A percentile compares a stretch with the other conserved stretches of the same genome.
Conservation (phyloP, 345 rosid genomes). For the Abelmoschus esculentus region DNA sequence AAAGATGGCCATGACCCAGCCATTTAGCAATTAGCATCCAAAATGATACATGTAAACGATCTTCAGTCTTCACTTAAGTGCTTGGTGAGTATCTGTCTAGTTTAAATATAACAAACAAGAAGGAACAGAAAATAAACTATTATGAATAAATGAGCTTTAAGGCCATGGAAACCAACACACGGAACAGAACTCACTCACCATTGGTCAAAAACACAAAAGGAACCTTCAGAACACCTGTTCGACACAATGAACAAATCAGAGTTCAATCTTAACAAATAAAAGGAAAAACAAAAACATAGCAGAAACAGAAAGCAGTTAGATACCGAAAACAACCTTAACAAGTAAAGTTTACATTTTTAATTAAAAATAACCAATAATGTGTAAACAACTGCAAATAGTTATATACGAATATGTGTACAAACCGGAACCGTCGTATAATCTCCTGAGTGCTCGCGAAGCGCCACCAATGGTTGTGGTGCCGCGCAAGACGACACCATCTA, state of each 20-base stretch:
- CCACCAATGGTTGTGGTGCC: slow-evolving; percentile 69
- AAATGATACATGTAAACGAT: not conserved
- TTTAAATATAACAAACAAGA: not conserved
- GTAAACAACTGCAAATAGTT: not conserved
- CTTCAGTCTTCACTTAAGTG: too few relatives aligned
- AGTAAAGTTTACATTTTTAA: not conserved
- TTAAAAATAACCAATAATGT: not conserved
- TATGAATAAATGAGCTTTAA: not conserved
- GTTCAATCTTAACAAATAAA: not conserved
- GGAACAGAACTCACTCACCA: slow-evolving; percentile 43
- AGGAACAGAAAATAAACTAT: not conserved
- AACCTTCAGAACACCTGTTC: slow-evolving; percentile 57
- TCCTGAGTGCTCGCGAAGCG: slow-evolving; percentile 48
- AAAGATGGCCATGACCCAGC: not conserved
- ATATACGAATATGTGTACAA: not conserved
- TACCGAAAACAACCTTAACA: not conserved
- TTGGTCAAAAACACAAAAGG: slow-evolving; percentile 79
- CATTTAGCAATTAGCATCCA: not conserved
- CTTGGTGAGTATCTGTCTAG: not conserved
- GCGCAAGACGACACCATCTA: slow-evolving; percentile 79
- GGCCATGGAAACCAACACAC: not conserved
- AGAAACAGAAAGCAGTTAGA: not conserved
- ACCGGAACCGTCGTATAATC: slow-evolving; percentile 57
- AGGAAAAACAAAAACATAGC: not conserved
- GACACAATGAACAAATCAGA: not conserved